Evolutionary conservation across 2,329 filamentous ascomycete genomes (phyloP).

Genomic region (Pseudogymnoascus sp.): DNA sequence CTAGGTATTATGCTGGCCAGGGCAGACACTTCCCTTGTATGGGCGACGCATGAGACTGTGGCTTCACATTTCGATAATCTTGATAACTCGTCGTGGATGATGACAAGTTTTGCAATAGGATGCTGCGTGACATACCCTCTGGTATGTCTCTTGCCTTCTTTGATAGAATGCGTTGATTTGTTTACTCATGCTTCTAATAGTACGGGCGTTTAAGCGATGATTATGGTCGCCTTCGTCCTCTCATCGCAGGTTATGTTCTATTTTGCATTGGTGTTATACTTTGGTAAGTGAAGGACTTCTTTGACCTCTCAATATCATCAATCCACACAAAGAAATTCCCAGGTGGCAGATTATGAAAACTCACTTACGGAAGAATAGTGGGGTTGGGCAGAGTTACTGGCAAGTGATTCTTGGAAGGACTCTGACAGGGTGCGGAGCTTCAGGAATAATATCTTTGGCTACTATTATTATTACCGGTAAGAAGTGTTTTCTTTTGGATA

Average conservation of each 20-base stretch:
- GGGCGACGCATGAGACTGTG: slow-evolving; percentile 18
- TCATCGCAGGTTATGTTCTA: neutral
- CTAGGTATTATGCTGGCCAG: slow-evolving; percentile 17
- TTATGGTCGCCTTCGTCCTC: neutral
- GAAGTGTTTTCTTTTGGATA: neutral
- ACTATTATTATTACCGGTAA: neutral
- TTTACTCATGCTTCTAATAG: neutral
- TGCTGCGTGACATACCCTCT: slow-evolving; percentile 17
- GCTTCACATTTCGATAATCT: slow-evolving; percentile 16
- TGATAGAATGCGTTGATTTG: neutral
- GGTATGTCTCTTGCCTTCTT: slow-evolving; percentile 11
- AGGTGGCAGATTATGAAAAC: neutral
- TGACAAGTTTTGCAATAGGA: slow-evolving; percentile 18
- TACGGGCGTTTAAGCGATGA: neutral
- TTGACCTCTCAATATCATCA: neutral
- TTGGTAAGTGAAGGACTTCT: neutral
- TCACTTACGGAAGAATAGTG: neutral
- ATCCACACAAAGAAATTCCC: neutral
- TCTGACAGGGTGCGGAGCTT: neutral
- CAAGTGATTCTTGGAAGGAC: neutral
- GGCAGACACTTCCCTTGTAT: slow-evolving; percentile 17
- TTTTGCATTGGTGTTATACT: slow-evolving; percentile 1
- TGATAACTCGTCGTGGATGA: slow-evolving; percentile 19
- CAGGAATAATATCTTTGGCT: neutral
- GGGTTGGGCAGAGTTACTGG: neutral